A percentile compares a stretch with the other conserved stretches of the same genome.
Conservation (phyloP, 805 yeast genomes). For the Starmerella lactis-condensi region DNA sequence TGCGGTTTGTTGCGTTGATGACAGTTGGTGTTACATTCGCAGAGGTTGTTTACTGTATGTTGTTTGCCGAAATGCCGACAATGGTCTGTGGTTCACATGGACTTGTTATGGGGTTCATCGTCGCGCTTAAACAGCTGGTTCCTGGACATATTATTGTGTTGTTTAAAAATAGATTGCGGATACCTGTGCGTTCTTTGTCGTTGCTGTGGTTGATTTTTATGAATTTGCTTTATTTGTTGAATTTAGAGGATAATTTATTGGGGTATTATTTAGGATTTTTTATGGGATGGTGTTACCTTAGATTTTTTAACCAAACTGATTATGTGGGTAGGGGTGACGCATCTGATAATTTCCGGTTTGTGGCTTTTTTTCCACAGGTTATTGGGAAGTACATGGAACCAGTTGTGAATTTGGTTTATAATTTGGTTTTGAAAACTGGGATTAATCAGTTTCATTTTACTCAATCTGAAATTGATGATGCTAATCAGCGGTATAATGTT, state of each 20-base stretch:
- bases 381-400: constrained; percentile 35
- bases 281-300: constrained; percentile 53
- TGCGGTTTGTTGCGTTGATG: constrained; percentile 29
- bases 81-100: constrained; percentile 18
- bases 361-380: constrained; percentile 63
- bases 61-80: constrained; percentile 2
- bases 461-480: constrained; percentile 14
- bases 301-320: constrained; percentile 53
- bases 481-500: constrained; percentile 15
- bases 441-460: no score
- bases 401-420: constrained; percentile 30
- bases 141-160: constrained; percentile 40
- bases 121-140: constrained; percentile 45
- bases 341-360: constrained; percentile 68
- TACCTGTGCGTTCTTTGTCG: constrained; percentile 27
- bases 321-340: constrained; percentile 55
- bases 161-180: constrained; percentile 30
- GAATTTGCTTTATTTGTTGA: constrained; percentile 18
- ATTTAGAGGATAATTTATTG: constrained; percentile 11
- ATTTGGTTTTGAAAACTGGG: constrained; percentile 15
- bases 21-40: constrained; percentile 22
- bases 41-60: constrained; percentile 9
- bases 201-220: constrained; percentile 23
- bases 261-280: constrained; percentile 33
- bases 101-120: constrained; percentile 37